Evolutionary conservation across 129 eudicot genomes (phyloP), one percentile per base, ranked within the genome.

Genomic region (Helichrysum umbraculigerum): DNA sequence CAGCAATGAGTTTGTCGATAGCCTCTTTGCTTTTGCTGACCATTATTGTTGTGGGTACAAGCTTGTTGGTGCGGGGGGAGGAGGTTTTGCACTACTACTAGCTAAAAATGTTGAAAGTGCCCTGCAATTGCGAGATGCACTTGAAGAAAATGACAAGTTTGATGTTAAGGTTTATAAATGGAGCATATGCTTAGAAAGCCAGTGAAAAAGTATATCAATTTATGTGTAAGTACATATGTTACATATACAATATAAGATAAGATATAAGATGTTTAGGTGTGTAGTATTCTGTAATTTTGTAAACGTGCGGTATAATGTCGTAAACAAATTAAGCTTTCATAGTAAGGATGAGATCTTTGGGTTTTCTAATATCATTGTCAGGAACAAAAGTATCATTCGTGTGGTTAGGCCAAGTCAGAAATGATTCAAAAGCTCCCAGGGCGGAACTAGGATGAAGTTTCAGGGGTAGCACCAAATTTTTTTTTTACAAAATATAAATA

Each of bases 41-140:
- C 72, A 32, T 34, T 91, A 79, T 70, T 95, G 97, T 79, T 82
- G 86, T 42, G 97, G 99, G 21, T 95, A 86, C 92, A 95, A 95
- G 81, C 99, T 95, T 72, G 97, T 95, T 33, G 97, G 99, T 50
- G 99, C 99, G 66, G 99, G 99, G 47, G 99, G 97, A 33, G 99
- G 99, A 41, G 97, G 99, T 15, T 95, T 95, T 70, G 99, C 97
- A 35, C 73, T 95, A n/a, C 74, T 95, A 72, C 92, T 95, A 54
- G 96, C 96, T 33, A 91, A 91, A 87, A 76, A 83, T 68, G 83
- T 81, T 16, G 82, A 83, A 32, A 68, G 77, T 65, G 88, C 91
- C 22, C 61, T 34, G 44, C 83, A 85, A 71, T 72, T 95, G 77
- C 87, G 83, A 79, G 73, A 6, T n/a, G 82, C 81, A 29, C 87